Percentiles rank a stretch among this genome's conserved stretches.
These are phyloP conservation scores for Capsella bursapastoris DNA, from an alignment of 345 rosid species.

Conservation along the genomic window DNA sequence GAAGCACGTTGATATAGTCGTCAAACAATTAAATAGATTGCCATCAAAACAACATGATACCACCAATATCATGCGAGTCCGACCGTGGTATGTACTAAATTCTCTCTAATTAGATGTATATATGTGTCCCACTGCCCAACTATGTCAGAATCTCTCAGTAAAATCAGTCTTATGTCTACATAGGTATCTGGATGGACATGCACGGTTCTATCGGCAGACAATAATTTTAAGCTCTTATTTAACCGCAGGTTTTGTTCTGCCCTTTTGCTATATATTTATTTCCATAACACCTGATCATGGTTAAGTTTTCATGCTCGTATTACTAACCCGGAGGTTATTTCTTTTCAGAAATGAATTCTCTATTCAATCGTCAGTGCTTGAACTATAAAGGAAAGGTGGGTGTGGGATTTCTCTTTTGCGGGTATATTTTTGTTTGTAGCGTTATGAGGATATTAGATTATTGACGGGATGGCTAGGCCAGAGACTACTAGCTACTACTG, in stretches of 20 bases:
- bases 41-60: conserved; percentile 85
- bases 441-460: conserved; percentile 30
- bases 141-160: not conserved
- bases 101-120: conserved; percentile 18
- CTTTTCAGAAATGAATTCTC: conserved; percentile 74
- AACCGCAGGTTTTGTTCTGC: conserved; percentile 64
- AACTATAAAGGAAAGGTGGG: conserved; percentile 86
- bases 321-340: conserved; percentile 19
- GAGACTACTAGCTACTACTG: not conserved
- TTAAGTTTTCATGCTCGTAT: conserved; percentile 24
- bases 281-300: conserved; percentile 10
- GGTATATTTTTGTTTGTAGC: not conserved
- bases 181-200: conserved; percentile 88
- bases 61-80: conserved; percentile 84
- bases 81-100: conserved; percentile 60
- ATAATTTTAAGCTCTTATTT: conserved; percentile 71
- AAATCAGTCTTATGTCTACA: conserved; percentile 24
- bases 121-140: not conserved
- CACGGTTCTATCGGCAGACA: conserved; percentile 76
- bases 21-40: conserved; percentile 64
- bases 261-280: conserved; percentile 3
- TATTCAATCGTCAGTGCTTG: conserved; percentile 67
- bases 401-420: not conserved
- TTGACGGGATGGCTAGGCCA: conserved; percentile 28
- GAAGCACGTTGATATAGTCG: conserved; percentile 60